Percentiles rank a stretch among this genome's conserved stretches.
phyloP scores from a whole-genome alignment of 176 grass and related monocot genomes.

The Guadua angustifolia region DNA sequence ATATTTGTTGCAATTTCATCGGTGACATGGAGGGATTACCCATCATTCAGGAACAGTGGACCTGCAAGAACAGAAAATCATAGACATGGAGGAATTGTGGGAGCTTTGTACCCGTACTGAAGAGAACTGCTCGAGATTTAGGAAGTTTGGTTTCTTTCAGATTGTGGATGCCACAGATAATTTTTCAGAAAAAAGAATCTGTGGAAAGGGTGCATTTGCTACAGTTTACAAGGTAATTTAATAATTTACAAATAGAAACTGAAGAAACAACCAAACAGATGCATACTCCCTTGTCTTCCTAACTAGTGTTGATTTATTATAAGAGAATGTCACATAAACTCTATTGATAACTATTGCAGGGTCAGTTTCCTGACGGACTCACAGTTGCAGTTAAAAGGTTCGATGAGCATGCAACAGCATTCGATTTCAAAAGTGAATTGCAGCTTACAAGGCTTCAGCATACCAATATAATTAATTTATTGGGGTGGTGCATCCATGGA shows the following conservation, averaged over 20 bases:
- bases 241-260: not conserved
- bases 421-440: constrained; percentile 45
- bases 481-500: constrained; percentile 52
- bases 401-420: constrained; percentile 23
- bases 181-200: constrained; percentile 33
- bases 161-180: constrained; percentile 43
- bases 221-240: constrained; percentile 52
- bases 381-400: constrained; percentile 53
- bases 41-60: constrained; percentile 33
- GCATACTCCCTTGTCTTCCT: not conserved
- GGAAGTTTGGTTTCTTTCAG: constrained; percentile 41
- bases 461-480: constrained; percentile 37
- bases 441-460: constrained; percentile 43
- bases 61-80: constrained; percentile 38
- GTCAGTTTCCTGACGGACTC: constrained; percentile 28
- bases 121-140: constrained; percentile 36
- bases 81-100: constrained; percentile 8
- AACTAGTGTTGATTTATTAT: not conserved
- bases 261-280: not conserved
- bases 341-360: constrained; percentile 32
- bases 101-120: constrained; percentile 37
- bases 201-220: constrained; percentile 40
- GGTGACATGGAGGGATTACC: constrained; percentile 23
- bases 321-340: not conserved
- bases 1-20: not conserved